phyloP scores from a whole-genome alignment of 257 asterid genomes.

The Pogostemon cablin region DNA sequence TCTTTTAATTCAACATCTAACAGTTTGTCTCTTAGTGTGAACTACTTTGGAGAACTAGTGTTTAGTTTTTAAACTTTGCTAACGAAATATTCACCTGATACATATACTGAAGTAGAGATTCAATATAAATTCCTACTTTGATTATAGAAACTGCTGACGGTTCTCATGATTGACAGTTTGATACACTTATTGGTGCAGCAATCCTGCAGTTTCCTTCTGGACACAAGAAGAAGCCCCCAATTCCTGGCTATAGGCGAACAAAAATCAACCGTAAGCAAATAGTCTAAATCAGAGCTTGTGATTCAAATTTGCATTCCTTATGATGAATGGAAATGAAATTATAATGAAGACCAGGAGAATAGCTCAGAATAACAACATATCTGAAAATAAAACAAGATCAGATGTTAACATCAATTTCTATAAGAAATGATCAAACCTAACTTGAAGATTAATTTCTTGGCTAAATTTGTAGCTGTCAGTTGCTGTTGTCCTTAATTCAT shows the following conservation, averaged over 20 bases:
- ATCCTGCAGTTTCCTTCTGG: conserved; percentile 88
- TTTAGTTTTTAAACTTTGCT: conserved; percentile 22
- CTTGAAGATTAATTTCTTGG: conserved; percentile 21
- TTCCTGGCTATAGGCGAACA: conserved; percentile 82
- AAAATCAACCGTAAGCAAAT: conserved; percentile 77
- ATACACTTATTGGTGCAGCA: conserved; percentile 64
- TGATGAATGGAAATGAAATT: conserved; percentile 22
- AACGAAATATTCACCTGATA: conserved; percentile 13
- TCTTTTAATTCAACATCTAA: background rate
- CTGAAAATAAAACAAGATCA: conserved; percentile 22
- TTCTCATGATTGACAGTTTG: conserved; percentile 43
- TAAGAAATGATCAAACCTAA: conserved; percentile 25
- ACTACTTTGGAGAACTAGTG: conserved; percentile 14
- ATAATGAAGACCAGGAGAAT: background rate
- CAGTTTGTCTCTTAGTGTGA: conserved; percentile 18
- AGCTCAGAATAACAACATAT: conserved; percentile 14
- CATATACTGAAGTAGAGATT: conserved; percentile 24
- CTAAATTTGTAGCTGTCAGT: background rate
- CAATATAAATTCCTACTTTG: conserved; percentile 23
- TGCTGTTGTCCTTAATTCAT: conserved; percentile 26
- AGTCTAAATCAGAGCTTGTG: conserved; percentile 9
- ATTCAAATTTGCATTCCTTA: conserved; percentile 25
- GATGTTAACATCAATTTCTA: conserved; percentile 22
- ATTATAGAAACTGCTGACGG: conserved; percentile 27
- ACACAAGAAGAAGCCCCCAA: conserved; percentile 81